These are phyloP conservation scores for Takashimella tepidaria DNA, from an alignment of 1,284 basidiomycete genomes.

Conservation along the genomic window DNA sequence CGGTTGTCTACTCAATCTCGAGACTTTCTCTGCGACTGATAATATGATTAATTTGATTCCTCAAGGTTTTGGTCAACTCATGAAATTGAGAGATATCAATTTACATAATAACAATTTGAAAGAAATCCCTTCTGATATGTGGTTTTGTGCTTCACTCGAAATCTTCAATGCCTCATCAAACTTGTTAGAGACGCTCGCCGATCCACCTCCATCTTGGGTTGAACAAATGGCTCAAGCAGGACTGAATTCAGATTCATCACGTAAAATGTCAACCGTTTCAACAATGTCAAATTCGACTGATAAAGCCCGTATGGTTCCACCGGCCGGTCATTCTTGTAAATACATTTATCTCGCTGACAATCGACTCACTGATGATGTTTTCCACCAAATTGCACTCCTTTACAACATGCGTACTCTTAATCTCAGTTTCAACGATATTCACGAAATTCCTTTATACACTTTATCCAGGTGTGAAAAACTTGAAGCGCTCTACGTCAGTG, in stretches of 20 bases:
- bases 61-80: constrained; percentile 67
- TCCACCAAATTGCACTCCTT: constrained; percentile 69
- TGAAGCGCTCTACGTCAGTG: constrained; percentile 85
- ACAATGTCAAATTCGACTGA: constrained; percentile 56
- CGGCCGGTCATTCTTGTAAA: constrained; percentile 17
- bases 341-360: constrained; percentile 88
- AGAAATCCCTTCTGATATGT: constrained; percentile 69
- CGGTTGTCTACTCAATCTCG: constrained; percentile 65
- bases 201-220: constrained; percentile 52
- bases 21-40: constrained; percentile 77
- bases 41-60: constrained; percentile 81
- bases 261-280: constrained; percentile 38
- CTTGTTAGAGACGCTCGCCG: constrained; percentile 67
- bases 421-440: constrained; percentile 91
- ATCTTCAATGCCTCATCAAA: constrained; percentile 88
- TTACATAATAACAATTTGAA: constrained; percentile 88
- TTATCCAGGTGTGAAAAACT: constrained; percentile 65
- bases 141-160: constrained; percentile 73
- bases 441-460: constrained; percentile 75
- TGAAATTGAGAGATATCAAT: constrained; percentile 71
- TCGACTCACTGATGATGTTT: constrained; percentile 72
- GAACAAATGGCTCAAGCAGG: constrained; percentile 15
- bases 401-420: constrained; percentile 78
- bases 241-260: constrained; percentile 10
- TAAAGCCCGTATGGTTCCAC: constrained; percentile 9